Evolutionary conservation across 192 early-diverging fungal genomes (phyloP).

Genomic region (Coemansia sp.): DNA sequence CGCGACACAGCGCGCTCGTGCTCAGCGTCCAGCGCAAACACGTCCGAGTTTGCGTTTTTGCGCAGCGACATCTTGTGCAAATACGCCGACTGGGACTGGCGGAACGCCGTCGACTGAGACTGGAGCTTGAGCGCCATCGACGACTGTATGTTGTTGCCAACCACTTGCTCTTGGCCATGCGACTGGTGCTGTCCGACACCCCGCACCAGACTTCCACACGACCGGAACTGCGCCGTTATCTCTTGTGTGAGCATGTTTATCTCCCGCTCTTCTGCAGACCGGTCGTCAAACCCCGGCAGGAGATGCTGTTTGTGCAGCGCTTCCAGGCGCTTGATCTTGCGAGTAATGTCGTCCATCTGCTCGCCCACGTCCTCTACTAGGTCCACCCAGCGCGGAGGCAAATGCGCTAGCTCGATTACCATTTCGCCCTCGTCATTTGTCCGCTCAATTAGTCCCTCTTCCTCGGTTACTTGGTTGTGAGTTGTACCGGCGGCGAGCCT

Average conservation of each 20-base stretch:
- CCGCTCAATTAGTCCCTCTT: slow-evolving; percentile 55
- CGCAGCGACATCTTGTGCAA: slow-evolving; percentile 63
- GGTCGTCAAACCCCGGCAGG: slow-evolving; percentile 93
- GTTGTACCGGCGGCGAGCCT: slow-evolving; percentile 15
- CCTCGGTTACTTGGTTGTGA: slow-evolving; percentile 22
- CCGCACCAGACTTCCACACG: slow-evolving; percentile 77
- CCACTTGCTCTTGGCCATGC: slow-evolving; percentile 61
- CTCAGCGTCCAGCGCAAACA: slow-evolving; percentile 44
- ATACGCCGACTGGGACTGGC: slow-evolving; percentile 86
- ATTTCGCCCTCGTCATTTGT: slow-evolving; percentile 73
- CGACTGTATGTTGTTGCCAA: slow-evolving; percentile 85
- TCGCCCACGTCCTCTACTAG: slow-evolving; percentile 85
- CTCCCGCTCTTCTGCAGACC: slow-evolving; percentile 69
- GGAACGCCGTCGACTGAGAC: slow-evolving; percentile 74
- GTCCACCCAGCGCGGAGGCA: slow-evolving; percentile 95
- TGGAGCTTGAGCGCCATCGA: slow-evolving; percentile 88
- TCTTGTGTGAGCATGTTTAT: slow-evolving; percentile 82
- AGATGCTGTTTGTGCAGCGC: slow-evolving; percentile 84
- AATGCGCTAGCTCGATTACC: slow-evolving; percentile 83
- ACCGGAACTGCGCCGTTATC: slow-evolving; percentile 88
- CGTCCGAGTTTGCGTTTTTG: slow-evolving; percentile 47
- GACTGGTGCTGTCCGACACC: slow-evolving; percentile 59
- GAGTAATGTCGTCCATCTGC: slow-evolving; percentile 63
- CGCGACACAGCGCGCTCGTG: slow-evolving; percentile 42
- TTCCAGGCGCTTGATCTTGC: slow-evolving; percentile 64